Percentiles rank a stretch among this genome's conserved stretches.
Conservation (phyloP, 805 yeast genomes). For the Kuraishia cidri region DNA sequence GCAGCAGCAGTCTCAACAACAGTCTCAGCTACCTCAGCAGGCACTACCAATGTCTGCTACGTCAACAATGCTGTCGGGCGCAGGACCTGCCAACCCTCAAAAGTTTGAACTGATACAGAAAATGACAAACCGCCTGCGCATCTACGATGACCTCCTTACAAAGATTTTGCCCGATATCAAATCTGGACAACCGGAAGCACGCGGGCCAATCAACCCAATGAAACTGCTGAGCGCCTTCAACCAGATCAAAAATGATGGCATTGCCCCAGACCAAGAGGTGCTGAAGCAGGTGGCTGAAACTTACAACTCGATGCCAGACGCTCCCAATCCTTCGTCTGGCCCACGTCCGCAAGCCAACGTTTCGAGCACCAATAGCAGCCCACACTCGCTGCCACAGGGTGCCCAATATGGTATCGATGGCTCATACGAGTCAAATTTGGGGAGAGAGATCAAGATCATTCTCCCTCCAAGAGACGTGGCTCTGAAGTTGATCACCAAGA, state of each 20-base stretch:
- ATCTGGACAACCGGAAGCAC: conserved; percentile 17
- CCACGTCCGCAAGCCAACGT: neutral
- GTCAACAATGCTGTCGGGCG: no score
- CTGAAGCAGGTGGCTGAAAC: neutral
- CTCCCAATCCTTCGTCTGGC: neutral
- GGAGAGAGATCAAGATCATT: conserved; percentile 51
- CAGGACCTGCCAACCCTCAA: no score
- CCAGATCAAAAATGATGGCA: conserved; percentile 13
- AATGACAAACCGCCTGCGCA: no score
- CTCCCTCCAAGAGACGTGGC: conserved; percentile 74
- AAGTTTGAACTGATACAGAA: no score
- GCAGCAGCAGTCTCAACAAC: neutral
- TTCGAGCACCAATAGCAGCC: no score
- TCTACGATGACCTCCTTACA: conserved; percentile 22
- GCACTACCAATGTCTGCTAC: no score
- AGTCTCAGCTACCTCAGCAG: conserved; percentile 2
- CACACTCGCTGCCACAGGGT: no score
- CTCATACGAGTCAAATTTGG: conserved; percentile 24
- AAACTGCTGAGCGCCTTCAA: conserved; percentile 19
- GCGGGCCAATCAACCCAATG: conserved; percentile 22
- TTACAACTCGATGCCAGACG: neutral
- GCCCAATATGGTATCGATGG: no score
- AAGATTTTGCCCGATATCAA: conserved; percentile 20
- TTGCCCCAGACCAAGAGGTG: neutral
- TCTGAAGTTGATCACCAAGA: conserved; percentile 56